Evolutionary conservation across 176 grass and related monocot genomes (phyloP).

Genomic region (Carex littledalei): DNA sequence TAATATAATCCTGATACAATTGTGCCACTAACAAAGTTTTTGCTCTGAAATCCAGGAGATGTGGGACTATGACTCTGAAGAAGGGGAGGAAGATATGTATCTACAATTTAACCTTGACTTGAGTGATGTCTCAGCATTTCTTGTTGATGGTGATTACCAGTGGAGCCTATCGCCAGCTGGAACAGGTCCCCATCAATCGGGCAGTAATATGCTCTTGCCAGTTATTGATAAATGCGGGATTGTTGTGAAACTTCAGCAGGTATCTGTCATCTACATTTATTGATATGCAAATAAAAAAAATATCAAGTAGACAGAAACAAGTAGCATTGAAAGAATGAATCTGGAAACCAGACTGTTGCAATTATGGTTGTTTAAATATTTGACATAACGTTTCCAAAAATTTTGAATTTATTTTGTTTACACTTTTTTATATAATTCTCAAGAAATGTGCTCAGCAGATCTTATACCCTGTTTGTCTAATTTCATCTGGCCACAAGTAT

Average conservation of each 20-base stretch:
- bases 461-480: not conserved
- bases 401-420: not conserved
- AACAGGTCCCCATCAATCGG: not conserved
- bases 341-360: not conserved
- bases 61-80: conserved; percentile 62
- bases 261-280: conserved; percentile 11
- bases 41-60: conserved; percentile 60
- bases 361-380: not conserved
- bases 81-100: conserved; percentile 70
- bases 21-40: not conserved
- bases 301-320: not conserved
- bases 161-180: conserved; percentile 54
- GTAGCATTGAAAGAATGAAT: conserved; percentile 3
- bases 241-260: conserved; percentile 93
- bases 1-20: not conserved
- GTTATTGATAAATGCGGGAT: conserved; percentile 97
- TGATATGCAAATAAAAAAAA: not conserved
- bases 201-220: conserved; percentile 49
- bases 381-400: not conserved
- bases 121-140: conserved; percentile 93
- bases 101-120: conserved; percentile 91
- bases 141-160: conserved; percentile 87
- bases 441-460: not conserved
- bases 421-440: not conserved
- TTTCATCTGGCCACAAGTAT: not conserved